Percentiles rank a stretch among this genome's conserved stretches.
Conservation (phyloP, 1,284 basidiomycete genomes). For the Erythrobasidium hasegawianum region DNA sequence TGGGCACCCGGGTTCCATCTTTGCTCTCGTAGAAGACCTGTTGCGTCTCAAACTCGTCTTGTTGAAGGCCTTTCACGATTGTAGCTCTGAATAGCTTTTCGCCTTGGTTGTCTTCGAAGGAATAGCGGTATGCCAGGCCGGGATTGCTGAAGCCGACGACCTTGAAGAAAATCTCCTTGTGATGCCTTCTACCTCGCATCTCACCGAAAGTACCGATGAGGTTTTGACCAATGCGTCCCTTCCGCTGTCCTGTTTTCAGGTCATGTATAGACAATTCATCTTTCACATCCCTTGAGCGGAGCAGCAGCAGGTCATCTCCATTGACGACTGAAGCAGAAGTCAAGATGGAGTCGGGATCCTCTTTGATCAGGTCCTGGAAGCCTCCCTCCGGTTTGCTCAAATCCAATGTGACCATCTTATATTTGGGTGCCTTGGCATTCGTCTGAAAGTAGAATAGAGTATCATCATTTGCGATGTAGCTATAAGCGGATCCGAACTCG, state of each 20-base stretch:
- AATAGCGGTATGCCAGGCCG: conserved; percentile 62
- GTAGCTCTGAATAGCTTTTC: conserved; percentile 62
- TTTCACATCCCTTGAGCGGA: conserved; percentile 75
- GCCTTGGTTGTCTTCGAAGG: conserved; percentile 55
- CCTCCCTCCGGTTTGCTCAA: conserved; percentile 55
- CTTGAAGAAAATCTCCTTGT: conserved; percentile 65
- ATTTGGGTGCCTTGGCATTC: conserved; percentile 62
- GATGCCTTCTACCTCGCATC: conserved; percentile 56
- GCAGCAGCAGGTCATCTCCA: conserved; percentile 60
- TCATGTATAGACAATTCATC: conserved; percentile 75
- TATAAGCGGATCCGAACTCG: conserved; percentile 61
- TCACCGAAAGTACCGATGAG: conserved; percentile 67
- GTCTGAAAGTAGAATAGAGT: conserved; percentile 63
- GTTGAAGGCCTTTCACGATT: conserved; percentile 62
- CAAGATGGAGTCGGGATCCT: conserved; percentile 62
- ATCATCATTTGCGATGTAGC: conserved; percentile 65
- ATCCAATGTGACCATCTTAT: conserved; percentile 66
- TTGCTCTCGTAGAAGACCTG: conserved; percentile 76
- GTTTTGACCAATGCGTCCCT: conserved; percentile 61
- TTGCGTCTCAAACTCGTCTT: conserved; percentile 66
- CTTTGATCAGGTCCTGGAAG: conserved; percentile 65
- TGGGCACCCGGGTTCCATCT: conserved; percentile 76
- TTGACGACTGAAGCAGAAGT: conserved; percentile 57
- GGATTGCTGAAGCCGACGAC: conserved; percentile 71
- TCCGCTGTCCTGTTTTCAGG: conserved; percentile 56